phyloP scores from a whole-genome alignment of 2,329 filamentous ascomycete genomes.

The Aspergillus amoenus region DNA sequence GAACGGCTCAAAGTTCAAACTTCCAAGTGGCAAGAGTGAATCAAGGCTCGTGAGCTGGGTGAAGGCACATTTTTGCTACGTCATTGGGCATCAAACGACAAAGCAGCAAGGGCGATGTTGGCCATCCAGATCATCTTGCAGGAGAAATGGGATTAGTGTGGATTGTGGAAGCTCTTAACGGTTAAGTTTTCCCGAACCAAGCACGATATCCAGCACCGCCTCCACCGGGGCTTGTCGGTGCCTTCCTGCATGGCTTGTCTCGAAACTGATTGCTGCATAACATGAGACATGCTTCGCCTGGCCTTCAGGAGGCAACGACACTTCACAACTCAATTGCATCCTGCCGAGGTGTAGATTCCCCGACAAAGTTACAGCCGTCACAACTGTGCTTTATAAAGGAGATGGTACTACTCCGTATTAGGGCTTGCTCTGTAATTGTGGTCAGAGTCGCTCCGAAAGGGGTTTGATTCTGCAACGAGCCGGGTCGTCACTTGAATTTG shows the following conservation, averaged over 20 bases:
- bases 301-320: neutral
- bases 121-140: conserved; percentile 6
- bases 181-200: neutral
- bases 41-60: neutral
- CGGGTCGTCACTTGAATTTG: neutral
- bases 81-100: conserved; percentile 24
- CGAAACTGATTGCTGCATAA: conserved; percentile 1
- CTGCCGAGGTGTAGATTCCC: neutral
- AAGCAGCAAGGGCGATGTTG: conserved; percentile 8
- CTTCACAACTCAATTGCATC: neutral
- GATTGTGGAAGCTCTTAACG: neutral
- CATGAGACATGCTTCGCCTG: neutral
- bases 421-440: neutral
- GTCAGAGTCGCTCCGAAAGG: neutral
- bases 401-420: neutral
- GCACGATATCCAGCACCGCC: neutral
- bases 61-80: conserved; percentile 17
- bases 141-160: neutral
- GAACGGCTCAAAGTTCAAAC: conserved; percentile 6
- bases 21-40: conserved; percentile 1
- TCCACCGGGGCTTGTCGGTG: neutral
- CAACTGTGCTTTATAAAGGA: neutral
- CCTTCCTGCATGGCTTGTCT: neutral
- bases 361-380: neutral
- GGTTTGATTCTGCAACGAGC: neutral